Evolutionary conservation across 768 basidiomycete species (phyloP), one percentile per base, ranked within the genome.

Genomic region (Phaffia australis): DNA sequence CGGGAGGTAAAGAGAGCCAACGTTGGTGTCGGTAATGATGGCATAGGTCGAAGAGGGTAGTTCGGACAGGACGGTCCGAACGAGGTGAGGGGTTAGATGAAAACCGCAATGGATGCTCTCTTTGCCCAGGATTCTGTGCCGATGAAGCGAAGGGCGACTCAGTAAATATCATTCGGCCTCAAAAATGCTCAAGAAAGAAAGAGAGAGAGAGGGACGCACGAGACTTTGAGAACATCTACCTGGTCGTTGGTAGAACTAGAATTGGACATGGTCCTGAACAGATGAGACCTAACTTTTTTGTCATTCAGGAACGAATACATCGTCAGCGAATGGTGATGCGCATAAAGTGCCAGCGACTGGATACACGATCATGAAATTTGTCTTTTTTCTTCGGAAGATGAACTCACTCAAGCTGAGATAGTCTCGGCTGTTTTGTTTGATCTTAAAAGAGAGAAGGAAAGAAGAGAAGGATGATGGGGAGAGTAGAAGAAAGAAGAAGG

Each of bases 71-170:
- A 93, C 83, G 21, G 87, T 94, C 50, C 77, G 71, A 66, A 77
- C 75, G 70, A 77, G 73, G 81, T 98, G 87, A 1, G 87, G 83
- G 70, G 88, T 81, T 65, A 99, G 84, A 75, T 91, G 91, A 73
- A 97, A 93, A 47, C 93, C 93, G 72, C 88, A 89, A 75, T 92
- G 93, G 70, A 98, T 95, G 50, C 87, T 82, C 35, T 93, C 85
- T 71, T 81, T 87, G 49, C 86, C 86, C 35, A 93, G 81, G 75
- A 94, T 92, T 1, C 67, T 69, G 35, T n/a, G 4, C 15, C 29
- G 18, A 35, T 18, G 46, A 47, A 57, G 14, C 5, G 2, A 21
- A 58, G 16, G 30, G 29, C 19, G 23, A 1, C 48, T 48, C 46
- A 48, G 55, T 27, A 8, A 47, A 2, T 19, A 3, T 16, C 16